These are phyloP conservation scores for Chrysanthemum makinoi DNA, from an alignment of 129 eudicot species.

Conservation along the genomic window DNA sequence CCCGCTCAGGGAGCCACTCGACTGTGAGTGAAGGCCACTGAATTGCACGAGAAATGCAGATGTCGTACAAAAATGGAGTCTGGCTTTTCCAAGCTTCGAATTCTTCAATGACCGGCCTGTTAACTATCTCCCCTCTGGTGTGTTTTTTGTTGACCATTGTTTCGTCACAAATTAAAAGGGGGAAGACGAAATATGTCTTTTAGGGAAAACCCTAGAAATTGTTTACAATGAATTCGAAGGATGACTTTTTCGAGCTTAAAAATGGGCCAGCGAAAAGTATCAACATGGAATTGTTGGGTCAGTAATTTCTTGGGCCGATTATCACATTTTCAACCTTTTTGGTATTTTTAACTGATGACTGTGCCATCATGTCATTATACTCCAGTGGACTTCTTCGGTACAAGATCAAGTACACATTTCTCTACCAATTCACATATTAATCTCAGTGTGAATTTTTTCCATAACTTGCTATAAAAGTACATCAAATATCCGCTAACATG, in stretches of 20 bases:
- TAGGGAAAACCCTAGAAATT: background rate
- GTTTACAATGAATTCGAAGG: background rate
- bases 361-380: conserved; percentile 5
- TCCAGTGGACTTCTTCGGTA: background rate
- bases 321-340: too few relatives aligned
- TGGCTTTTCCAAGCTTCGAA: conserved; percentile 82
- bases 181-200: conserved; percentile 2
- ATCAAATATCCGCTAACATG: background rate
- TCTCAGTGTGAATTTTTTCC: conserved; percentile 15
- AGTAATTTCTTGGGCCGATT: conserved; percentile 23
- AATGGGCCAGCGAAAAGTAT: conserved; percentile 13
- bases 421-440: conserved; percentile 10
- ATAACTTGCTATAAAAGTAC: background rate
- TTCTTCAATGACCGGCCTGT: conserved; percentile 52
- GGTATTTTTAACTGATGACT: background rate
- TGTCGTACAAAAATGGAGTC: conserved; percentile 71
- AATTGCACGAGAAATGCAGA: conserved; percentile 60
- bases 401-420: conserved; percentile 7
- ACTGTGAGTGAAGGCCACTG: conserved; percentile 97
- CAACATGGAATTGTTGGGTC: background rate
- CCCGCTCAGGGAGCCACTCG: conserved; percentile 79
- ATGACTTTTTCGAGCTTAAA: background rate
- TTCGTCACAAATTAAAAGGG: background rate
- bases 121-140: too few relatives aligned
- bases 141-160: too few relatives aligned